Conservation (phyloP, 257 asterid genomes). For the Rhazya stricta region DNA sequence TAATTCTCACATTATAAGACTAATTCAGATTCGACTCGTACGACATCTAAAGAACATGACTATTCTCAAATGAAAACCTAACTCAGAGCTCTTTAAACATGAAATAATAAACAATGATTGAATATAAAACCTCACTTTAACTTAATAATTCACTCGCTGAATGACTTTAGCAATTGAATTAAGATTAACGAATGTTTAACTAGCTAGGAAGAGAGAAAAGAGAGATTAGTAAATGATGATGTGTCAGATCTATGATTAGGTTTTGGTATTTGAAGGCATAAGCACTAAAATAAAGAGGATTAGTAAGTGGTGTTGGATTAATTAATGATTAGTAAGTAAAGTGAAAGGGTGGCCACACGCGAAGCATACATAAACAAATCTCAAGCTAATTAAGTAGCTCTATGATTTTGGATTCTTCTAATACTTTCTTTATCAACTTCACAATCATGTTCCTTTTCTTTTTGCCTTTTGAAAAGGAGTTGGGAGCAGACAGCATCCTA, state of each 20-base stretch:
- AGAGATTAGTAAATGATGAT: background rate
- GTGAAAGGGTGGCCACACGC: slow-evolving; percentile 9
- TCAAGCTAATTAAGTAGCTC: background rate
- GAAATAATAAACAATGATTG: too few species aligned
- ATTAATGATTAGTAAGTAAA: slow-evolving; percentile 19
- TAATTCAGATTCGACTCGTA: too few species aligned
- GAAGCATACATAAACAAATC: slow-evolving; percentile 11
- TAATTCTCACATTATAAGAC: too few species aligned
- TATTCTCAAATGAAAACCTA: too few species aligned
- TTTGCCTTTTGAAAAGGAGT: background rate
- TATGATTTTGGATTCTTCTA: slow-evolving; percentile 12
- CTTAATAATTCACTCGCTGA: too few species aligned
- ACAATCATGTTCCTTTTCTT: background rate
- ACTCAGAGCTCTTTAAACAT: too few species aligned
- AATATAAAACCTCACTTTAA: too few species aligned
- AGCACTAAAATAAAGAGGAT: background rate
- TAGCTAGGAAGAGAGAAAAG: background rate
- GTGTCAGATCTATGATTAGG: slow-evolving; percentile 17
- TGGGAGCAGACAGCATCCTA: background rate
- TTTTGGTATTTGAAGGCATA: background rate
- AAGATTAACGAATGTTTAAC: too few species aligned
- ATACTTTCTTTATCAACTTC: background rate
- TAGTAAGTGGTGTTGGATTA: slow-evolving; percentile 10
- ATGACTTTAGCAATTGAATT: too few species aligned
- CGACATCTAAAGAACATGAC: too few species aligned